A percentile compares a stretch with the other conserved stretches of the same genome.
Conservation (phyloP, 768 basidiomycete species). For the Tylopilus felleus region DNA sequence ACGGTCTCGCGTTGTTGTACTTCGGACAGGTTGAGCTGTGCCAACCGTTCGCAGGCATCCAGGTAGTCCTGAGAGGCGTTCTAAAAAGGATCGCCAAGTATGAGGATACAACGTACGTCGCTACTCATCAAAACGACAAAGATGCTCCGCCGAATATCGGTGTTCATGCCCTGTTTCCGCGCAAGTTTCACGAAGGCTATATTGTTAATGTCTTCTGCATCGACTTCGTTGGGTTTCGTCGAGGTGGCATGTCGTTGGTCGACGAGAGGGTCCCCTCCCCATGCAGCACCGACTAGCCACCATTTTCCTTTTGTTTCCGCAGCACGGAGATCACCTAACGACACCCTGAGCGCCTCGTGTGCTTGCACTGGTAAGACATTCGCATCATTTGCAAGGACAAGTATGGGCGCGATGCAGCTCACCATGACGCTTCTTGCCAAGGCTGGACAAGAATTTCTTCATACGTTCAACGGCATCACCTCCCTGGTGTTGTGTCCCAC, state of each 20-base stretch:
- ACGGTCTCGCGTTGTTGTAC: slow-evolving; percentile 93
- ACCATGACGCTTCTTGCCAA: slow-evolving; percentile 80
- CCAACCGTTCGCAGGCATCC: slow-evolving; percentile 91
- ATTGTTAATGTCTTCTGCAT: slow-evolving; percentile 30
- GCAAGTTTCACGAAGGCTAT: slow-evolving; percentile 72
- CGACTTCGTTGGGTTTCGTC: slow-evolving; percentile 20
- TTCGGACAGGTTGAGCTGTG: slow-evolving; percentile 79
- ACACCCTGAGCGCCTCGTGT: slow-evolving; percentile 83
- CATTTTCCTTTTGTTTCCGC: slow-evolving; percentile 91
- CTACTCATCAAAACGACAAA: slow-evolving; percentile 96
- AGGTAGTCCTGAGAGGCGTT: slow-evolving; percentile 73
- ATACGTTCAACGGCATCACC: slow-evolving; percentile 76
- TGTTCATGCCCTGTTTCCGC: slow-evolving; percentile 96
- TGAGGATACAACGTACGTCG: slow-evolving; percentile 54
- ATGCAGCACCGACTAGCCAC: slow-evolving; percentile 98
- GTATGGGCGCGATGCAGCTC: neutral
- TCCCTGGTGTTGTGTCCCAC: slow-evolving; percentile 63
- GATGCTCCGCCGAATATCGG: slow-evolving; percentile 85
- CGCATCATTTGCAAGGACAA: neutral
- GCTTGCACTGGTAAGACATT: slow-evolving; percentile 55
- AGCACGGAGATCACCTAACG: slow-evolving; percentile 78
- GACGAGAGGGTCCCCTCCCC: slow-evolving; percentile 87
- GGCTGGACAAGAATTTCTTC: slow-evolving; percentile 79
- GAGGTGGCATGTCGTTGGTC: slow-evolving; percentile 52
- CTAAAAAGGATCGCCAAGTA: neutral